Conservation (phyloP, 331 rosid species). For the Quercus phellos region DNA sequence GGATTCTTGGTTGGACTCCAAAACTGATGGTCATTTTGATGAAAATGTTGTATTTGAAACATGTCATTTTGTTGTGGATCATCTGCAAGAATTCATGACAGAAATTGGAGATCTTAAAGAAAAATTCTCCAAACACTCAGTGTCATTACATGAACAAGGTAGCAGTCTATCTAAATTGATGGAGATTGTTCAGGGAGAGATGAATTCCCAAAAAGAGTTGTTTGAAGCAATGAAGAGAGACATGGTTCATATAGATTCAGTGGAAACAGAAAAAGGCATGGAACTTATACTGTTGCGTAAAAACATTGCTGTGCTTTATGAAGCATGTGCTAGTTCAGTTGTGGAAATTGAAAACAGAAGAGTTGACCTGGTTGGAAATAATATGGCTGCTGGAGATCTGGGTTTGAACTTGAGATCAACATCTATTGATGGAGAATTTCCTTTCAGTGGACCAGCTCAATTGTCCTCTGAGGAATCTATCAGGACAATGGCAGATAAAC, state of each 20-base stretch:
- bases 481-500: conserved; percentile 52
- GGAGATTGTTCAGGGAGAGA: conserved; percentile 43
- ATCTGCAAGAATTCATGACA: conserved; percentile 47
- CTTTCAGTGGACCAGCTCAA: conserved; percentile 32
- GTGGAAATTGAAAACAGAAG: conserved; percentile 54
- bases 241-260: conserved; percentile 26
- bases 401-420: conserved; percentile 20
- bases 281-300: conserved; percentile 51
- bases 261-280: conserved; percentile 42
- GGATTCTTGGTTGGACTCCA: conserved; percentile 50
- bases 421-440: conserved; percentile 16
- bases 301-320: conserved; percentile 50
- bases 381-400: conserved; percentile 27
- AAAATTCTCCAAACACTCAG: conserved; percentile 44
- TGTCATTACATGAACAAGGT: conserved; percentile 48
- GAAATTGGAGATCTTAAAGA: conserved; percentile 55
- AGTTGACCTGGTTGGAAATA: conserved; percentile 54
- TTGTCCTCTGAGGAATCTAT: conserved; percentile 52
- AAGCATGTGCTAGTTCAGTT: conserved; percentile 56
- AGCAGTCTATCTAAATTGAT: conserved; percentile 39
- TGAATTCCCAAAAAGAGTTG: conserved; percentile 56
- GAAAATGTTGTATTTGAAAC: conserved; percentile 37
- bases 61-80: conserved; percentile 38
- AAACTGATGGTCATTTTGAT: conserved; percentile 30
- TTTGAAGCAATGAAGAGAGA: conserved; percentile 54